Conservation (phyloP, 2,329 filamentous ascomycete species). For the Diplodia corticola region DNA sequence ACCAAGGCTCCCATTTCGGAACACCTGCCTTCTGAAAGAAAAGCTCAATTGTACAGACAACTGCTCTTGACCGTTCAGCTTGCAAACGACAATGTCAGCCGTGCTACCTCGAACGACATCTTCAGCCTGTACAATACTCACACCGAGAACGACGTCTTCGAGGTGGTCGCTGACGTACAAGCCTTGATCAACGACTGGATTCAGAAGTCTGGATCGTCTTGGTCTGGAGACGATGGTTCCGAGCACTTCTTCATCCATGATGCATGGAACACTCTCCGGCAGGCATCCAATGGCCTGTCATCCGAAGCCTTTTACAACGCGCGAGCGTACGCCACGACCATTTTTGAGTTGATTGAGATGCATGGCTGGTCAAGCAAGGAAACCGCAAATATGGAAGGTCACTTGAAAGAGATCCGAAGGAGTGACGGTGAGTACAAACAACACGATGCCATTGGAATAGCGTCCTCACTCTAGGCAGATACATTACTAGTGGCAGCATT, state of each 20-base stretch:
- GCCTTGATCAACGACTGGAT: constrained; percentile 49
- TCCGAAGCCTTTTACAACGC: constrained; percentile 45
- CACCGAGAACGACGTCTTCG: constrained; percentile 54
- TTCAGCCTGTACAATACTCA: constrained; percentile 51
- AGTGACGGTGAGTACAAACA: not conserved
- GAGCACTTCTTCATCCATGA: constrained; percentile 29
- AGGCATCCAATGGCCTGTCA: constrained; percentile 29
- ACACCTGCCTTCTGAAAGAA: constrained; percentile 35
- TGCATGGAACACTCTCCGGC: constrained; percentile 26
- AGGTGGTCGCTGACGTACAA: constrained; percentile 55
- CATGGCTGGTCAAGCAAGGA: constrained; percentile 43
- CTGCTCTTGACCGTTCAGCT: constrained; percentile 58
- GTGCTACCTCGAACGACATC: constrained; percentile 57
- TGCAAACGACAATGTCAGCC: constrained; percentile 60
- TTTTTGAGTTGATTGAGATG: constrained; percentile 44
- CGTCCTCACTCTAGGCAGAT: constrained; percentile 34
- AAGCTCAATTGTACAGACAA: constrained; percentile 49
- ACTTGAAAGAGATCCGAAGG: constrained; percentile 35
- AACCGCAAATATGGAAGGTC: constrained; percentile 39
- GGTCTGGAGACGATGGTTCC: not conserved
- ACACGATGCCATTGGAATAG: not conserved
- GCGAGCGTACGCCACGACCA: constrained; percentile 40
- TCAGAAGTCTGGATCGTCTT: constrained; percentile 23
- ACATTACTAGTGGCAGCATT: constrained; percentile 50
- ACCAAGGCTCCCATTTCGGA: constrained; percentile 41